A percentile compares a stretch with the other conserved stretches of the same genome.
phyloP scores from a whole-genome alignment of 495 filamentous ascomycete species.

The Podospora appendiculata region DNA sequence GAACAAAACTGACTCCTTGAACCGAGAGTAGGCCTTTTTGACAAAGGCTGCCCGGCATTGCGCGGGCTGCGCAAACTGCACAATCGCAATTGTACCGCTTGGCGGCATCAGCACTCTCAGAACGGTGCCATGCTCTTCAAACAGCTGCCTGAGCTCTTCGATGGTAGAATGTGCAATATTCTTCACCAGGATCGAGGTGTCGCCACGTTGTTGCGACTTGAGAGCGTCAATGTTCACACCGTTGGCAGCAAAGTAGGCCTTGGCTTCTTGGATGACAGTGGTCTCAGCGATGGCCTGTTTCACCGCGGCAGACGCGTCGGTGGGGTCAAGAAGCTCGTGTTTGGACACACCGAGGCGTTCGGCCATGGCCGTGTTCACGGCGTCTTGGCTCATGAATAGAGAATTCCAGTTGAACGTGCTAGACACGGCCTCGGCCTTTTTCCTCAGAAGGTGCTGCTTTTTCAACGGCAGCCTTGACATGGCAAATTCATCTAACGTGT shows the following conservation, averaged over 20 bases:
- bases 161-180: conserved; percentile 79
- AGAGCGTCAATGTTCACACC: conserved; percentile 90
- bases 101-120: conserved; percentile 82
- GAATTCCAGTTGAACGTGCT: conserved; percentile 93
- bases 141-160: conserved; percentile 57
- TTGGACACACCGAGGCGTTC: conserved; percentile 82
- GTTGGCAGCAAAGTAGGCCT: conserved; percentile 75
- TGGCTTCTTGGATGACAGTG: conserved; percentile 91
- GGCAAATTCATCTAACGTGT: conserved; percentile 75
- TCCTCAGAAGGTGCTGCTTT: conserved; percentile 84
- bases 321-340: conserved; percentile 84
- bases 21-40: conserved; percentile 74
- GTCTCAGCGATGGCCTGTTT: conserved; percentile 97
- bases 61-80: conserved; percentile 70
- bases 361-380: conserved; percentile 85
- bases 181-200: conserved; percentile 86
- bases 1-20: conserved; percentile 87
- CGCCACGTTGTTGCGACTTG: conserved; percentile 71
- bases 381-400: conserved; percentile 95
- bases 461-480: conserved; percentile 86
- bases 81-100: conserved; percentile 83
- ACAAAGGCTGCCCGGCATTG: conserved; percentile 76
- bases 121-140: conserved; percentile 67
- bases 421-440: conserved; percentile 66
- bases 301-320: conserved; percentile 84